phyloP scores from a whole-genome alignment of 208 protist species.

The Leishmania amazonensis region DNA sequence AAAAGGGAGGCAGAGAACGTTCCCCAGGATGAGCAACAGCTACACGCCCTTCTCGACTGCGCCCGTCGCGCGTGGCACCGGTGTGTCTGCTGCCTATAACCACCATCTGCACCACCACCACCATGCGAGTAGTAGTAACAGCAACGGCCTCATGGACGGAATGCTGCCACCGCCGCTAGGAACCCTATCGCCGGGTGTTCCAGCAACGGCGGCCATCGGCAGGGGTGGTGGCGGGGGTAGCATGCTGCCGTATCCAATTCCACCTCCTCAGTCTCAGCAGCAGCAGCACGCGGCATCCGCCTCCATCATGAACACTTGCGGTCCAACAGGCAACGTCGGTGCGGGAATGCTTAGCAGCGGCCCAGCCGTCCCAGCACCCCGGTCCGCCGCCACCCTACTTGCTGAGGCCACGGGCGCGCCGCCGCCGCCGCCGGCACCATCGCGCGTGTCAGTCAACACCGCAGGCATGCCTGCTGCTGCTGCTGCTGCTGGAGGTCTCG shows the following conservation, averaged over 20 bases:
- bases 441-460: neutral
- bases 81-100: neutral
- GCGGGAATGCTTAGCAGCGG: slow-evolving; percentile 10
- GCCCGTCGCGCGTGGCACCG: slow-evolving; percentile 9
- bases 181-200: slow-evolving; percentile 3
- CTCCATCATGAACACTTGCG: slow-evolving; percentile 1
- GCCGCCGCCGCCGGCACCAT: slow-evolving; percentile 21
- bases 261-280: slow-evolving; percentile 19
- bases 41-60: slow-evolving; percentile 28
- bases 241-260: slow-evolving; percentile 16
- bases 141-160: slow-evolving; percentile 15
- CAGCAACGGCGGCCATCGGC: neutral
- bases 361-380: slow-evolving; percentile 26
- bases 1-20: neutral
- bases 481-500: neutral
- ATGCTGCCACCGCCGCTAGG: slow-evolving; percentile 1
- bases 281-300: slow-evolving; percentile 5
- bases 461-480: neutral
- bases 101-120: slow-evolving; percentile 6
- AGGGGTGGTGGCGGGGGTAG: slow-evolving; percentile 1
- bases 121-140: slow-evolving; percentile 8
- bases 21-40: slow-evolving; percentile 21
- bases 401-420: slow-evolving; percentile 27
- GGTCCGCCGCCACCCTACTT: slow-evolving; percentile 23
- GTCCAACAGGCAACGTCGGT: neutral